Conservation (phyloP, 495 filamentous ascomycete species). For the Clavariopsis aquatica region DNA sequence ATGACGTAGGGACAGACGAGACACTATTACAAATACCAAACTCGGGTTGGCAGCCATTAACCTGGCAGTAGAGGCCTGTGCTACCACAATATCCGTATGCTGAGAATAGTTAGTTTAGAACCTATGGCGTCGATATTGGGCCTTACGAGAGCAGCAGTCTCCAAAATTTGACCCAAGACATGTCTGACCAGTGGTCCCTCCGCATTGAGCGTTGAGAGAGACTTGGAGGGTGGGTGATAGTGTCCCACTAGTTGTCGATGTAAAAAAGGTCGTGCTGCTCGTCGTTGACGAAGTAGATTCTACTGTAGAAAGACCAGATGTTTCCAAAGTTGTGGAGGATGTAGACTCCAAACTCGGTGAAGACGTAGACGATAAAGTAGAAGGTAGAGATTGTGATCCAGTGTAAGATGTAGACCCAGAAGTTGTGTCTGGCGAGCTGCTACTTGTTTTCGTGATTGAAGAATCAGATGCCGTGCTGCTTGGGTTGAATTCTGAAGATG, state of each 20-base stretch:
- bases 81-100: slow-evolving; percentile 23
- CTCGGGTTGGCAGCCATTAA: slow-evolving; percentile 18
- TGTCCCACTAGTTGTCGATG: neutral
- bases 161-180: slow-evolving; percentile 23
- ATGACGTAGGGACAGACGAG: slow-evolving; percentile 13
- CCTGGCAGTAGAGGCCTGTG: slow-evolving; percentile 14
- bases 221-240: neutral
- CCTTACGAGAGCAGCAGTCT: slow-evolving; percentile 21
- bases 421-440: too few relatives aligned
- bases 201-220: slow-evolving; percentile 13
- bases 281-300: too few relatives aligned
- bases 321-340: too few relatives aligned
- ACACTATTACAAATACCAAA: slow-evolving; percentile 17
- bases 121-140: neutral
- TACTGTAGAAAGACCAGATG: too few relatives aligned
- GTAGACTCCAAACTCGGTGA: too few relatives aligned
- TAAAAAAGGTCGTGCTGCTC: too few relatives aligned
- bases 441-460: too few relatives aligned
- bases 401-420: too few relatives aligned
- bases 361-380: too few relatives aligned
- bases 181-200: slow-evolving; percentile 9
- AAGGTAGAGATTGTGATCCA: too few relatives aligned
- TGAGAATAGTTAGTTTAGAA: neutral
- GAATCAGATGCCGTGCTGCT: too few relatives aligned
- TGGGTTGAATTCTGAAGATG: too few relatives aligned